Evolutionary conservation across 2,329 filamentous ascomycete genomes (phyloP).

Genomic region (Ophiostoma novo-ulmi): DNA sequence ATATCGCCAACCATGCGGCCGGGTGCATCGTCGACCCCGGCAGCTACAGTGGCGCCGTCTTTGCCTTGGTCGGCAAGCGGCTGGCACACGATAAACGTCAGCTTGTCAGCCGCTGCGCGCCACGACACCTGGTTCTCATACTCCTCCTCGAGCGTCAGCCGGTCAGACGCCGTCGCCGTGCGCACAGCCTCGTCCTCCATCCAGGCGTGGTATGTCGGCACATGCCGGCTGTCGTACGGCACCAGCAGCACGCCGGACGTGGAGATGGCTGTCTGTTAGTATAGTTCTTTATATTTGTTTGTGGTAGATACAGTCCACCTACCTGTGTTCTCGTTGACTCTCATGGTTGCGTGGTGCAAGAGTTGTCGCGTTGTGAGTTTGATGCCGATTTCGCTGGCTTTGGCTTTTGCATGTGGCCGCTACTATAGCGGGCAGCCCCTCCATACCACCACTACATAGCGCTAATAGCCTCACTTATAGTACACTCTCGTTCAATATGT

Average conservation of each 20-base stretch:
- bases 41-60: neutral
- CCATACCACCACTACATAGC: neutral
- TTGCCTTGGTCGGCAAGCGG: constrained; percentile 33
- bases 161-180: constrained; percentile 81
- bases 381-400: neutral
- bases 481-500: neutral
- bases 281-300: neutral
- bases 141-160: constrained; percentile 72
- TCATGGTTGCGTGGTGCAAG: constrained; percentile 16
- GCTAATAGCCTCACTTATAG: neutral
- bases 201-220: constrained; percentile 79
- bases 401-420: neutral
- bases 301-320: neutral
- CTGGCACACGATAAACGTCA: constrained; percentile 83
- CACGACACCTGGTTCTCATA: constrained; percentile 87
- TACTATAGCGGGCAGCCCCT: neutral
- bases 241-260: constrained; percentile 67
- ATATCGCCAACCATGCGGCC: constrained; percentile 66
- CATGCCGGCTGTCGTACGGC: constrained; percentile 77
- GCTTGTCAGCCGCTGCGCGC: constrained; percentile 75
- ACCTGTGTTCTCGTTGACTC: constrained; percentile 37
- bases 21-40: constrained; percentile 48
- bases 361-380: neutral
- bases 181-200: constrained; percentile 81
- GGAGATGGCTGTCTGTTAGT: constrained; percentile 53